Percentiles rank a stretch among this genome's conserved stretches.
These are phyloP conservation scores for Aspergillus proliferans DNA, from an alignment of 2,329 filamentous ascomycete species.

Conservation along the genomic window DNA sequence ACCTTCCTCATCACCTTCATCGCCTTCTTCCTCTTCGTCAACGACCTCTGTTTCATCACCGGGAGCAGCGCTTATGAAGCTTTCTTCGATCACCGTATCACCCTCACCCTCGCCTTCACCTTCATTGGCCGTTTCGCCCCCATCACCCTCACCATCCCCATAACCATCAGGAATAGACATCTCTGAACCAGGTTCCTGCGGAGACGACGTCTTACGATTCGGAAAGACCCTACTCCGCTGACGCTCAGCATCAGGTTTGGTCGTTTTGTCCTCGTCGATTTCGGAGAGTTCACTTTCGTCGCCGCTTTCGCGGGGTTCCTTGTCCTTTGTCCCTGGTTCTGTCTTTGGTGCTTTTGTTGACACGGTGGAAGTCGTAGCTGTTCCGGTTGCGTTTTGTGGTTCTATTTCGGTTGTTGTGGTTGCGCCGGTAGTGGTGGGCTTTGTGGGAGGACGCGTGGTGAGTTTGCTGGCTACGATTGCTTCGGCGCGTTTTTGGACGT, in stretches of 20 bases:
- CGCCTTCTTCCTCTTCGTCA: slow-evolving; percentile 8
- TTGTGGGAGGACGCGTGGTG: slow-evolving; percentile 22
- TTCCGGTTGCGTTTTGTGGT: slow-evolving; percentile 3
- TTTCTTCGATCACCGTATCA: slow-evolving; percentile 8
- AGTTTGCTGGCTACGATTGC: slow-evolving; percentile 43
- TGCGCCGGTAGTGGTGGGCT: slow-evolving; percentile 15
- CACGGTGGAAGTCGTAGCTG: slow-evolving; percentile 13
- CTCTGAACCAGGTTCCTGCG: slow-evolving; percentile 19
- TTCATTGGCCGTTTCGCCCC: slow-evolving; percentile 8
- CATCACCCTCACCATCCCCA: slow-evolving; percentile 7
- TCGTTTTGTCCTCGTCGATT: slow-evolving; percentile 38
- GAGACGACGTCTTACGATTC: slow-evolving; percentile 9
- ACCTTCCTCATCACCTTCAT: slow-evolving; percentile 14
- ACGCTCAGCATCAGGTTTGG: slow-evolving; percentile 19
- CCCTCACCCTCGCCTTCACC: slow-evolving; percentile 7
- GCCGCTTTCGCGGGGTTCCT: slow-evolving; percentile 37
- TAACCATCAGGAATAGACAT: slow-evolving; percentile 15
- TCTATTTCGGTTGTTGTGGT: not conserved
- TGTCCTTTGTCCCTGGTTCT: slow-evolving; percentile 34
- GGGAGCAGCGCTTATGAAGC: slow-evolving; percentile 12
- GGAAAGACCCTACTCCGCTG: slow-evolving; percentile 17
- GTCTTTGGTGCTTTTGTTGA: slow-evolving; percentile 7
- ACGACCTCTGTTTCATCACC: slow-evolving; percentile 12
- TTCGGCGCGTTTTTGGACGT: slow-evolving; percentile 55
- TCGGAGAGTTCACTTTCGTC: slow-evolving; percentile 66